Evolutionary conservation across 2,329 filamentous ascomycete species (phyloP), one percentile per base, ranked within the genome.

Genomic region (Epichloe uncinata): DNA sequence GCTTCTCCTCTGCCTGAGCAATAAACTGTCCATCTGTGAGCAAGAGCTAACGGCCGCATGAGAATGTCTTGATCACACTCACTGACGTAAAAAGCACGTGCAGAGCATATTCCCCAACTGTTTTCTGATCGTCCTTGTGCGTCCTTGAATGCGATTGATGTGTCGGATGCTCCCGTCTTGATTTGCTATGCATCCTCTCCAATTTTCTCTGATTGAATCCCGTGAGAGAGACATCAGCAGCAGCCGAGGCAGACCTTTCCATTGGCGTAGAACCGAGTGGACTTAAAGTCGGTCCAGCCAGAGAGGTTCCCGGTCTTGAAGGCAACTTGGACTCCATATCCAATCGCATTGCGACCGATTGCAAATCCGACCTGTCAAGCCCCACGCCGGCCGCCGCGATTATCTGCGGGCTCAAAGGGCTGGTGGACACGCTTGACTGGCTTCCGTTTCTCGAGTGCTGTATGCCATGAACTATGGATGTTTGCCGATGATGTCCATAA

Each of bases 81-180:
- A 87, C 84, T 53, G 90, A 89, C 56, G 93, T 97, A 68, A 97
- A 97, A 42, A 98, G 73, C 58, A 97, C 91, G 67, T 97, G 91
- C 53, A 98, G 73, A 18, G 93, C 93, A 77, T 95, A 97, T 72
- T 98, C 93, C 50, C 89, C 90, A n/a, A 96, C 90, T 0, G 90
- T 96, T 67, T 91, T 95, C 56, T 85, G 79, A 55, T 95, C 87
- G 48, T 84, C 79, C 57, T 80, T 79, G 58, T 82, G 74, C 59
- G 84, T 79, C 50, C 80, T 77, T 47, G 83, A 91, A 60, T 88
- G 82, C 15, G 86, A 87, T 57, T 82, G 84, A 61, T 90, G 81
- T 61, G 85, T 84, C 6, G 75, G 72, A 62, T 87, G 83, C 54
- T 89, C 85, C 60, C 84, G 79, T 56, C 84, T 81, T 44, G 78